Percentiles rank a stretch among this genome's conserved stretches.
These are phyloP conservation scores for Rostrohypoxylon terebratum DNA, from an alignment of 495 filamentous ascomycete species.

Conservation along the genomic window DNA sequence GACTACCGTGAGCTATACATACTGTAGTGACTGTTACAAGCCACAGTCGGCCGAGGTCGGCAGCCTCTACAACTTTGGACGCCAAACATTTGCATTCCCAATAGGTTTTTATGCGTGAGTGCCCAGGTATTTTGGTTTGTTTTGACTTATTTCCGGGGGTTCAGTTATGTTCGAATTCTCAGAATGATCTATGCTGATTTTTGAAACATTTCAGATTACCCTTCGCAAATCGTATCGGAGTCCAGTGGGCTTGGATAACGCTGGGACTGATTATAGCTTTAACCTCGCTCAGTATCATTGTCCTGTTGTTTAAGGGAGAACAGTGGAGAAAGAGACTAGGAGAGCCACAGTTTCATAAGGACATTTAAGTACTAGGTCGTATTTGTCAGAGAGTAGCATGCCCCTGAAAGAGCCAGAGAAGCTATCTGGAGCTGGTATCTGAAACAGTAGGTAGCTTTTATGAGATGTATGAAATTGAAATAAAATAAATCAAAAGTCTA, in stretches of 20 bases:
- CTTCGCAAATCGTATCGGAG: neutral
- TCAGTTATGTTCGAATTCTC: neutral
- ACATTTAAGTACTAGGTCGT: neutral
- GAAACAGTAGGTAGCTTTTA: too few relatives aligned
- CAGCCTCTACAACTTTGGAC: neutral
- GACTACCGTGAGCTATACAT: neutral
- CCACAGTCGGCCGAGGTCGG: neutral
- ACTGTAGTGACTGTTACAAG: neutral
- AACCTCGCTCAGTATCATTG: neutral
- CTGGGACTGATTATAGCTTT: neutral
- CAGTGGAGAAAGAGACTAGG: neutral
- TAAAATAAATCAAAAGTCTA: too few relatives aligned
- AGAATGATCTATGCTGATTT: neutral
- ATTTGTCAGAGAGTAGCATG: neutral
- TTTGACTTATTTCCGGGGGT: neutral
- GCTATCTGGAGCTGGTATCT: neutral
- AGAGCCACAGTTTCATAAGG: neutral
- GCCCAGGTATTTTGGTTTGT: neutral
- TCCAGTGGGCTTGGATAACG: neutral
- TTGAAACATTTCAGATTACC: neutral
- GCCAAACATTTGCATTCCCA: neutral
- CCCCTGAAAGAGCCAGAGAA: neutral
- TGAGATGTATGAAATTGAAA: neutral
- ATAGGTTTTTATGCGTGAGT: neutral
- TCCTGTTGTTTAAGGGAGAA: neutral